Conservation (phyloP, 768 basidiomycete genomes). For the Pleurotus salmoneostramineus region DNA sequence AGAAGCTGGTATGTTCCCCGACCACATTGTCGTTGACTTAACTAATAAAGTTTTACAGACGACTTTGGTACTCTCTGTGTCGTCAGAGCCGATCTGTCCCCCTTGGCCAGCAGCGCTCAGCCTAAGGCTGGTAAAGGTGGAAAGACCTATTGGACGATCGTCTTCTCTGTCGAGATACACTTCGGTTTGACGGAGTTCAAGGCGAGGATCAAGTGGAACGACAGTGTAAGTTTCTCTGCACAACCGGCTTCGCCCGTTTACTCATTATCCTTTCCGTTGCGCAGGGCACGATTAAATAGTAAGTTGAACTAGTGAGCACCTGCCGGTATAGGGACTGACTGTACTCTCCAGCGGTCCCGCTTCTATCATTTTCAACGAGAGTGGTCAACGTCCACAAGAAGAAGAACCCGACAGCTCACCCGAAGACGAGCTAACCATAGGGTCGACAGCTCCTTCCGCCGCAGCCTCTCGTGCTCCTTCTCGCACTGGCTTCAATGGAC, state of each 20-base stretch:
- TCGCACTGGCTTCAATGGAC: slow-evolving; percentile 20
- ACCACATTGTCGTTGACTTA: not conserved
- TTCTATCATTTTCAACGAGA: slow-evolving; percentile 78
- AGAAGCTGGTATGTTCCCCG: slow-evolving; percentile 34
- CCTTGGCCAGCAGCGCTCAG: slow-evolving; percentile 66
- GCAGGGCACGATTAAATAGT: slow-evolving; percentile 73
- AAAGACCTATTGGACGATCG: slow-evolving; percentile 79
- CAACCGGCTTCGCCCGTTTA: not conserved
- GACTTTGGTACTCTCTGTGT: slow-evolving; percentile 75
- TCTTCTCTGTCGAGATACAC: slow-evolving; percentile 81
- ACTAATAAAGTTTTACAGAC: slow-evolving; percentile 30
- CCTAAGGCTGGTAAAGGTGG: slow-evolving; percentile 61
- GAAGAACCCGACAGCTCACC: slow-evolving; percentile 64
- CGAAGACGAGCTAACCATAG: slow-evolving; percentile 54
- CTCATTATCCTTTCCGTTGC: not conserved
- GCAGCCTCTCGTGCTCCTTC: slow-evolving; percentile 54
- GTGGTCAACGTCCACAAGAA: slow-evolving; percentile 69
- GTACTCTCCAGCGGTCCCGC: slow-evolving; percentile 60
- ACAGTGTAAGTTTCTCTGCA: slow-evolving; percentile 49
- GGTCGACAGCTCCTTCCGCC: slow-evolving; percentile 34
- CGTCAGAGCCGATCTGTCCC: slow-evolving; percentile 74
- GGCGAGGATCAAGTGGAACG: slow-evolving; percentile 79
- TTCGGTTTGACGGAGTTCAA: slow-evolving; percentile 82
- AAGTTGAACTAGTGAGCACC: slow-evolving; percentile 21
- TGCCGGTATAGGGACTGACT: not conserved